Evolutionary conservation across 1,284 basidiomycete species (phyloP), one percentile per base, ranked within the genome.

Genomic region (Marasmius tenuissimus): DNA sequence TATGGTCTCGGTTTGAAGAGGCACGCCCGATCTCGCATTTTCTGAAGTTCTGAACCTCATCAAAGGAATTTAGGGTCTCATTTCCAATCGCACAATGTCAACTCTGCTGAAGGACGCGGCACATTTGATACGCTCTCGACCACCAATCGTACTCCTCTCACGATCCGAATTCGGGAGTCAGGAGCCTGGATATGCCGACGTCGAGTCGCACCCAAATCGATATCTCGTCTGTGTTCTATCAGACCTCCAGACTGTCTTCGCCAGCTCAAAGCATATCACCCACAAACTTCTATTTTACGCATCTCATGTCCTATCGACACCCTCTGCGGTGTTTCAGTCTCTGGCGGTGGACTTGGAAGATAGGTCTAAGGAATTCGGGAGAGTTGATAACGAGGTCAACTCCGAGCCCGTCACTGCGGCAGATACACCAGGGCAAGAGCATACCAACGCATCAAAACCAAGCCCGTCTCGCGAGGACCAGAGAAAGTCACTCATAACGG

Each of bases 211-310:
- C 63, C 75, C 81, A 0, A 78, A 81, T 65, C 65, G 70, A 14
- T 75, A 70, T 58, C 63, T 77, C 8, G 66, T 86, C 11, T 76
- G 79, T 34, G 81, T 80, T 6, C 71, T 89, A 12, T 89, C 86
- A 18, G 89, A 85, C 76, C 67, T 82, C 56, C 73, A 70, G 51
- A 68, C 66, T 37, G 69, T 85, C 52, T 84, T 79, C 71, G 65
- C 49, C 54, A 54, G 35, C 57, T 51, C 64, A 57, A 81, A 76
- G 66, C 81, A 80, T 64, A 75, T 81, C 61, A 72, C 75, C 27
- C 83, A 79, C 65, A 89, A 85, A 75, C 70, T 85, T 57, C 72
- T 77, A 48, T 89, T 86, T 70, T 89, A 89, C 67, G 82, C 81
- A 4, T 84, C 81, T 1, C 80, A 85, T 58, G 69, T 83, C 12